phyloP scores from a whole-genome alignment of 2,329 filamentous ascomycete species.

The Dactylellina parvicollis region DNA sequence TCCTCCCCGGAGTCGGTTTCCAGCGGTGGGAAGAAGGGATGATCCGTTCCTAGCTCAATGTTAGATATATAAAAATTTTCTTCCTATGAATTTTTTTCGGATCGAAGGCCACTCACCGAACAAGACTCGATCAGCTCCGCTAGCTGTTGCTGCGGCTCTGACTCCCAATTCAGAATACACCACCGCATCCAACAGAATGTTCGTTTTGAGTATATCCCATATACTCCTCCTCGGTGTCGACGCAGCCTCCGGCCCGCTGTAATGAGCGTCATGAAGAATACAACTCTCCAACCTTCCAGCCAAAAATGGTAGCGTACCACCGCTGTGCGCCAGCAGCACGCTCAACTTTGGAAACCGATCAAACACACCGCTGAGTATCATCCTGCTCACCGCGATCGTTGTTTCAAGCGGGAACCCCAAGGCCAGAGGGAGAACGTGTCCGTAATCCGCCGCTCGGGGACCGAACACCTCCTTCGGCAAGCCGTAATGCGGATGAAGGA shows the following conservation, averaged over 20 bases:
- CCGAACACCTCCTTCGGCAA: conserved; percentile 84
- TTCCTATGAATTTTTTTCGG: background rate
- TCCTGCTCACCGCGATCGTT: conserved; percentile 85
- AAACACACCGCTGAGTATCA: conserved; percentile 88
- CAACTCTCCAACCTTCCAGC: conserved; percentile 90
- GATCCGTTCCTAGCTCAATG: conserved; percentile 70
- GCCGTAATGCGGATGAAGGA: conserved; percentile 92
- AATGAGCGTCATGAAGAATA: conserved; percentile 80
- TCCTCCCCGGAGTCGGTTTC: conserved; percentile 61
- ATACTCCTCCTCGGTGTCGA: conserved; percentile 64
- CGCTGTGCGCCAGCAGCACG: conserved; percentile 85
- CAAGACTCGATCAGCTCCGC: conserved; percentile 75
- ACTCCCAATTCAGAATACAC: conserved; percentile 80
- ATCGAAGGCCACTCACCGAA: conserved; percentile 68
- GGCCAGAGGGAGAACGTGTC: conserved; percentile 85
- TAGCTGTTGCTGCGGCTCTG: conserved; percentile 74
- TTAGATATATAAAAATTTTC: conserved; percentile 1
- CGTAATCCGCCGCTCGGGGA: conserved; percentile 75
- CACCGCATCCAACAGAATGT: conserved; percentile 88
- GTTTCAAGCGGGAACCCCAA: conserved; percentile 85
- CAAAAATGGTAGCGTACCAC: conserved; percentile 86
- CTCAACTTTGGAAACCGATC: conserved; percentile 75
- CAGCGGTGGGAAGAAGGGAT: conserved; percentile 88
- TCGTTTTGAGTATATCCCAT: conserved; percentile 75
- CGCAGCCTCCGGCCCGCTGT: conserved; percentile 65